Conservation (phyloP, 2,329 filamentous ascomycete genomes). For the Sclerotiophoma versabilis region DNA sequence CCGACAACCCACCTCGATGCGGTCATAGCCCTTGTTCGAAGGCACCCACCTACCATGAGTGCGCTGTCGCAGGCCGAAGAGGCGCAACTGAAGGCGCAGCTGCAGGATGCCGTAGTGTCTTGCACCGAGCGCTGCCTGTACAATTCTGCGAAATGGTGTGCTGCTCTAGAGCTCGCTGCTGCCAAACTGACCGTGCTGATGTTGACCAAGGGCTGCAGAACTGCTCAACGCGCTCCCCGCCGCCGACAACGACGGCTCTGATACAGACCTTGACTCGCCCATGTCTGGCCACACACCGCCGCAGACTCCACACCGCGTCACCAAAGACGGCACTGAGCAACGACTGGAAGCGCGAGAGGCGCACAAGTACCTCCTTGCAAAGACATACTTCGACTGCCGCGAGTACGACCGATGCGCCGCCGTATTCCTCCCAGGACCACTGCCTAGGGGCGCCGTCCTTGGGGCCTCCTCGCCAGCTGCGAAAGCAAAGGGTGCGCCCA, state of each 20-base stretch:
- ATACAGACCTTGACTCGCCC: slow-evolving; percentile 65
- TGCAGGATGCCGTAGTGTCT: slow-evolving; percentile 86
- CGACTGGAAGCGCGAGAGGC: slow-evolving; percentile 79
- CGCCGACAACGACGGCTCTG: slow-evolving; percentile 61
- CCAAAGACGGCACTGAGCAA: slow-evolving; percentile 74
- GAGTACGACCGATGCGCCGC: slow-evolving; percentile 94
- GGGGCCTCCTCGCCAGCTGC: slow-evolving; percentile 50
- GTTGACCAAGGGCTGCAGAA: slow-evolving; percentile 80
- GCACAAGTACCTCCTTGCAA: slow-evolving; percentile 85
- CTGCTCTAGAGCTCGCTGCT: background rate
- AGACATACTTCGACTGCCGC: slow-evolving; percentile 92
- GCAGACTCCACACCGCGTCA: slow-evolving; percentile 55
- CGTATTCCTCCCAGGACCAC: slow-evolving; percentile 83
- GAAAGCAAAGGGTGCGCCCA: slow-evolving; percentile 53
- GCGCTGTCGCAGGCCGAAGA: slow-evolving; percentile 52
- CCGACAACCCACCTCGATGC: slow-evolving; percentile 15
- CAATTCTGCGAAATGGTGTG: slow-evolving; percentile 93
- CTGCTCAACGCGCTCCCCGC: slow-evolving; percentile 81
- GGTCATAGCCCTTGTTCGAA: slow-evolving; percentile 15
- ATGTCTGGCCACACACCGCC: slow-evolving; percentile 62
- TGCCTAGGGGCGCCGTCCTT: slow-evolving; percentile 70
- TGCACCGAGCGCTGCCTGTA: slow-evolving; percentile 96
- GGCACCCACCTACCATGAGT: slow-evolving; percentile 28
- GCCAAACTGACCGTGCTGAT: slow-evolving; percentile 28
- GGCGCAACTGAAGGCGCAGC: slow-evolving; percentile 71